These are phyloP conservation scores for Malus sylvestris DNA, from an alignment of 306 rosid species.

Conservation along the genomic window DNA sequence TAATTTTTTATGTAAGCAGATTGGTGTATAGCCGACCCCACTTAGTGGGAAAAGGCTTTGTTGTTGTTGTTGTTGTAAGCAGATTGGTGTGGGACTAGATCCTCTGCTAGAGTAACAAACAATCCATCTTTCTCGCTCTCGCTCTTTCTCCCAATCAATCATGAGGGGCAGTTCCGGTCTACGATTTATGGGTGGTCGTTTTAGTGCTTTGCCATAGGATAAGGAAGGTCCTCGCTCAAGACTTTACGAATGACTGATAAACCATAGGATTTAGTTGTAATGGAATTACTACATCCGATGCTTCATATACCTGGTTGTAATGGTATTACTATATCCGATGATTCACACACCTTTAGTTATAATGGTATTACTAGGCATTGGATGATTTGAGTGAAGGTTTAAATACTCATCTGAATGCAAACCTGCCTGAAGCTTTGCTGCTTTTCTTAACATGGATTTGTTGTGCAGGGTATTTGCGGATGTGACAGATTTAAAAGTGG, in stretches of 20 bases:
- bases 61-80: too few species aligned
- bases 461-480: conserved; percentile 83
- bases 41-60: too few species aligned
- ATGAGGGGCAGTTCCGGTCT: too few species aligned
- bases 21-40: too few species aligned
- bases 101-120: too few species aligned
- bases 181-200: too few species aligned
- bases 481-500: conserved; percentile 85
- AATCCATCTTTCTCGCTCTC: too few species aligned
- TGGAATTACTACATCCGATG: neutral
- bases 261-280: neutral
- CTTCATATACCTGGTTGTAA: neutral
- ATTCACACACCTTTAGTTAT: neutral
- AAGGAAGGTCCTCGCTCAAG: too few species aligned
- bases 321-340: neutral
- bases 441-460: conserved; percentile 17
- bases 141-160: too few species aligned
- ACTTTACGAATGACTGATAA: neutral
- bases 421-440: neutral
- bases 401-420: neutral
- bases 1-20: too few species aligned
- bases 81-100: too few species aligned
- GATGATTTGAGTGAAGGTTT: neutral
- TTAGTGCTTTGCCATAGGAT: too few species aligned
- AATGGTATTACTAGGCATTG: neutral